Evolutionary conservation across 805 yeast genomes (phyloP).

Genomic region (Starmera quercuum): DNA sequence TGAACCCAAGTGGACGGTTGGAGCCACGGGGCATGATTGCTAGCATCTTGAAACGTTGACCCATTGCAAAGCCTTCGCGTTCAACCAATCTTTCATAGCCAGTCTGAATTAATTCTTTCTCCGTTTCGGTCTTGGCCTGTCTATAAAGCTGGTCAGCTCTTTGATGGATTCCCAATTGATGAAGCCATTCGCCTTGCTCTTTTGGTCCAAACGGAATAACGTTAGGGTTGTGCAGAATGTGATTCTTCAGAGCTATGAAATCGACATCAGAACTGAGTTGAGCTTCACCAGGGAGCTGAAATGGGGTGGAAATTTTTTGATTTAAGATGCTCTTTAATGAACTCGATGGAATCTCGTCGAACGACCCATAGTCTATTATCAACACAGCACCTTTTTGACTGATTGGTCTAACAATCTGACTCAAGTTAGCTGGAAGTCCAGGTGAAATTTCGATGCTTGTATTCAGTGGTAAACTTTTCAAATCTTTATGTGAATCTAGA

Average conservation of each 20-base stretch:
- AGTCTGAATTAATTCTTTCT: slow-evolving; percentile 43
- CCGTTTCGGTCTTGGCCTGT: slow-evolving; percentile 28
- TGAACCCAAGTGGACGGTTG: slow-evolving; percentile 45
- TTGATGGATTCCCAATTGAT: slow-evolving; percentile 66
- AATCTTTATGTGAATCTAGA: slow-evolving; percentile 45
- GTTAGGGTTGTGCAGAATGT: slow-evolving; percentile 14
- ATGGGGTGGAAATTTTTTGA: slow-evolving; percentile 71
- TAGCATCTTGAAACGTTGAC: slow-evolving; percentile 65
- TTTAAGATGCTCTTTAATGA: slow-evolving; percentile 66
- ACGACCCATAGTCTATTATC: slow-evolving; percentile 73
- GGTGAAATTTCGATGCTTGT: slow-evolving; percentile 69
- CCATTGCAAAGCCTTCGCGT: slow-evolving; percentile 55
- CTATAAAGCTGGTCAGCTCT: slow-evolving; percentile 54
- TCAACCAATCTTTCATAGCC: slow-evolving; percentile 60
- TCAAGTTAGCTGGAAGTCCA: slow-evolving; percentile 54
- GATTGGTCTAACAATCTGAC: slow-evolving; percentile 37
- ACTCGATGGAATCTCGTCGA: slow-evolving; percentile 55
- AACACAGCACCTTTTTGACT: slow-evolving; percentile 53
- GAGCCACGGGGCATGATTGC: slow-evolving; percentile 45
- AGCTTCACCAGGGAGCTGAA: slow-evolving; percentile 67
- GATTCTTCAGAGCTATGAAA: slow-evolving; percentile 46
- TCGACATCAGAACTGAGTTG: slow-evolving; percentile 84
- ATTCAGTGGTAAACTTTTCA: slow-evolving; percentile 41
- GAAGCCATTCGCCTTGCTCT: slow-evolving; percentile 76
- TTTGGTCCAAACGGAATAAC: slow-evolving; percentile 45